Evolutionary conservation across 106 monocot genomes (phyloP).

Genomic region (Chionographis japonica): DNA sequence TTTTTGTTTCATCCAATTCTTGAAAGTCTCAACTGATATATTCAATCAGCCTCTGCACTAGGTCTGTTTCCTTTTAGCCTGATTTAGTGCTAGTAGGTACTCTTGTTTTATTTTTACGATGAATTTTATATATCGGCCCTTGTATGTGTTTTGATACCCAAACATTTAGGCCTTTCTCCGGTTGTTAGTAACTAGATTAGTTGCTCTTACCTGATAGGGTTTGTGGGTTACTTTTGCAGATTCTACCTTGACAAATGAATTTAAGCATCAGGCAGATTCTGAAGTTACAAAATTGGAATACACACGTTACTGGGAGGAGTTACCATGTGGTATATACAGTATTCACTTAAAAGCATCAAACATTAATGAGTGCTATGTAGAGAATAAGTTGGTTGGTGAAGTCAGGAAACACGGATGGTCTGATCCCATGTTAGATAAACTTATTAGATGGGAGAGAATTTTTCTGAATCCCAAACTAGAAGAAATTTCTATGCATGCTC

Average conservation of each 20-base stretch:
- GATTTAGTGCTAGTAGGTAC: no score
- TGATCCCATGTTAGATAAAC: constrained; percentile 39
- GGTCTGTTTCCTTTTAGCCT: no score
- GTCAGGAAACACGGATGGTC: constrained; percentile 69
- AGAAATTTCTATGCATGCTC: not conserved
- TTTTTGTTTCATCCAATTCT: no score
- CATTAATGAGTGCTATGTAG: constrained; percentile 6
- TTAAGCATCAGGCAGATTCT: constrained; percentile 16
- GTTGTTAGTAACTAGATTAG: not conserved
- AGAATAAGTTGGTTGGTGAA: constrained; percentile 26
- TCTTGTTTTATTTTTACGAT: no score
- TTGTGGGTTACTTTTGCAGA: constrained; percentile 15
- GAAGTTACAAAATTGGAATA: constrained; percentile 7
- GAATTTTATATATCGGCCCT: no score
- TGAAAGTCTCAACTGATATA: no score
- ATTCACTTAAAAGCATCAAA: constrained; percentile 31
- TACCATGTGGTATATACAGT: constrained; percentile 87
- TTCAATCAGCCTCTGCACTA: no score
- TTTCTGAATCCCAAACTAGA: constrained; percentile 31
- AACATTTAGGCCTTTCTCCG: not conserved
- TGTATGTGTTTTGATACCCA: no score
- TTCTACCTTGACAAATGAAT: constrained; percentile 13
- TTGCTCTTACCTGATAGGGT: not conserved
- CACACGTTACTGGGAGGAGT: constrained; percentile 69
- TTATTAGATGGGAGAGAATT: constrained; percentile 73